A percentile compares a stretch with the other conserved stretches of the same genome.
These are phyloP conservation scores for Fimicolochytrium jonesii DNA, from an alignment of 192 early-diverging fungal species.

Conservation along the genomic window DNA sequence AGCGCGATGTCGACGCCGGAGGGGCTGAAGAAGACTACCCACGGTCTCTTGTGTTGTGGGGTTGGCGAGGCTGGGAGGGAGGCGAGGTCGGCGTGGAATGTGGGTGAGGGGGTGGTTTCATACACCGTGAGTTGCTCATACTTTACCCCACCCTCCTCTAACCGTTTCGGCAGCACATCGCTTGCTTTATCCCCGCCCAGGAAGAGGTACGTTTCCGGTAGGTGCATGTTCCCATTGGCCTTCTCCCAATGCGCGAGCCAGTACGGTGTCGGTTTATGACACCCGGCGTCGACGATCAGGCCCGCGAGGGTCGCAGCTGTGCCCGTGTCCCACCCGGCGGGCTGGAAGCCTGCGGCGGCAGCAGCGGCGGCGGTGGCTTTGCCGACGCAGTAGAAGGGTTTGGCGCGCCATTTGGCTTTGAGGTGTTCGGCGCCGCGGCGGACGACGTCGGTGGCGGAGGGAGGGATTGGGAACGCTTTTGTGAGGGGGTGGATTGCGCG, in stretches of 20 bases:
- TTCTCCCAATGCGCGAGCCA: neutral
- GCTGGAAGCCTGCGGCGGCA: neutral
- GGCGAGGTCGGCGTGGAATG: neutral
- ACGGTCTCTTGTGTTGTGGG: no score
- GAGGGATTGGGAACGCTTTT: no score
- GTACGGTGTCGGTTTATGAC: no score
- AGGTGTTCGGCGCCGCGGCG: no score
- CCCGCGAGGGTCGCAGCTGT: slow-evolving; percentile 35
- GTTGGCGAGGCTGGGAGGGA: no score
- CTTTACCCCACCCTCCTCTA: slow-evolving; percentile 15
- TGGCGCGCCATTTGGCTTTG: slow-evolving; percentile 32
- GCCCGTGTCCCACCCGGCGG: slow-evolving; percentile 26
- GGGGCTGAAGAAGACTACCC: slow-evolving; percentile 56
- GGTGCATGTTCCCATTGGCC: no score
- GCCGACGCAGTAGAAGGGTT: slow-evolving; percentile 42
- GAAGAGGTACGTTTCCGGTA: no score
- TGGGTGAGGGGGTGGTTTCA: slow-evolving; percentile 21
- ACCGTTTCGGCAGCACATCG: slow-evolving; percentile 28
- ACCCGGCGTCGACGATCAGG: slow-evolving; percentile 13
- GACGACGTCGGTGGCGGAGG: no score
- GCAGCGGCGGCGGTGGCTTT: slow-evolving; percentile 27
- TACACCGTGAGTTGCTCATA: slow-evolving; percentile 38
- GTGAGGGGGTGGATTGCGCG: no score
- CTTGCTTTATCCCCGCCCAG: slow-evolving; percentile 48
- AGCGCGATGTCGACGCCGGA: slow-evolving; percentile 43